Percentiles rank a stretch among this genome's conserved stretches.
phyloP scores from a whole-genome alignment of 345 rosid genomes.

The Hypericum perforatum region DNA sequence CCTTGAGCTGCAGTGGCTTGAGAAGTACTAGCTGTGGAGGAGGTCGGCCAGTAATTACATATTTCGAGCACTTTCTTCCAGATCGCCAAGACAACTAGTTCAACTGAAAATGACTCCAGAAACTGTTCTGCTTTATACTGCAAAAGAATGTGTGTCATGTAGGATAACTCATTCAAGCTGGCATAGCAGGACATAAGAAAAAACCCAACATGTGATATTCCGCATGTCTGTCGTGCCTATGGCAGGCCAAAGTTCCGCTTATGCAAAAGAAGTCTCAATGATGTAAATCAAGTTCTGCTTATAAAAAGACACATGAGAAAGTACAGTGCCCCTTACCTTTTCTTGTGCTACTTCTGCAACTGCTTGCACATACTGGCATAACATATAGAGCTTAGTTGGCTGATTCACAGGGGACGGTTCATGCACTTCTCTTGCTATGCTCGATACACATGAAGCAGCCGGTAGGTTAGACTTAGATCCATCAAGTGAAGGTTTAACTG shows the following conservation, averaged over 20 bases:
- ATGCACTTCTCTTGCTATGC: conserved; percentile 39
- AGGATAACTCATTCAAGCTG: too few species aligned
- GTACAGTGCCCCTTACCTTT: conserved; percentile 35
- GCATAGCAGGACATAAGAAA: too few species aligned
- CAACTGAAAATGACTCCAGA: conserved; percentile 60
- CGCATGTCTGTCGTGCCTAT: too few species aligned
- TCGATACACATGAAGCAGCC: conserved; percentile 23
- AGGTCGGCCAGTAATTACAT: conserved; percentile 41
- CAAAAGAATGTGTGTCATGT: too few species aligned
- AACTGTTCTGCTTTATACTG: conserved; percentile 50
- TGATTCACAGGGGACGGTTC: conserved; percentile 43
- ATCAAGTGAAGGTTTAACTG: conserved; percentile 18
- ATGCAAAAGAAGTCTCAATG: too few species aligned
- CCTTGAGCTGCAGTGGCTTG: conserved; percentile 22
- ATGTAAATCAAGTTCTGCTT: too few species aligned
- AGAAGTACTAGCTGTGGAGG: conserved; percentile 21
- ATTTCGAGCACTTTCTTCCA: conserved; percentile 58
- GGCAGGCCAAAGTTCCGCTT: too few species aligned
- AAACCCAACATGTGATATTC: too few species aligned
- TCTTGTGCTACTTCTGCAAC: conserved; percentile 50
- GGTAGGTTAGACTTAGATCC: conserved; percentile 27
- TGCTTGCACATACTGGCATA: conserved; percentile 43
- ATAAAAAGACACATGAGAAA: not conserved
- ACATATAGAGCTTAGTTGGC: conserved; percentile 43
- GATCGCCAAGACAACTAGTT: conserved; percentile 54